These are phyloP conservation scores for Phytophthora sojae DNA, from an alignment of 352 stramenopile species.

Conservation along the genomic window DNA sequence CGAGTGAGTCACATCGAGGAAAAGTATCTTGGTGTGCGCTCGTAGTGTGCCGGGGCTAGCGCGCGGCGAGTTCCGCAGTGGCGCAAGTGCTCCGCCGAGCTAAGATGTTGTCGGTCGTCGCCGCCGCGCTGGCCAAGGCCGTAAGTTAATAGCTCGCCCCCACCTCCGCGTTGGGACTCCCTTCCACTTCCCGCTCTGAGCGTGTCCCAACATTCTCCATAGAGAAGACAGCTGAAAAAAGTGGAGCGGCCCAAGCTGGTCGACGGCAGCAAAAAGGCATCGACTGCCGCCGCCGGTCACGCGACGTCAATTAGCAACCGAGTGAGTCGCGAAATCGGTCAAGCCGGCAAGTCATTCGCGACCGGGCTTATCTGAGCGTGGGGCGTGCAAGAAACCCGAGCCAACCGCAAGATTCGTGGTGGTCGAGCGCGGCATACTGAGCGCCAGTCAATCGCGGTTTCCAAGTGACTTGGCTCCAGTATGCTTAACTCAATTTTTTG, in stretches of 20 bases:
- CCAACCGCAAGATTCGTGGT: conserved; percentile 11
- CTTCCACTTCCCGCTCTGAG: conserved; percentile 16
- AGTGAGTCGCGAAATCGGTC: conserved; percentile 19
- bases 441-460: conserved; percentile 10
- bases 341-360: conserved; percentile 15
- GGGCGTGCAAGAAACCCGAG: conserved; percentile 11
- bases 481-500: conserved; percentile 22
- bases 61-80: conserved; percentile 27
- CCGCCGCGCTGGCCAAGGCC: neutral
- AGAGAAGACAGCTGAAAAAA: conserved; percentile 28
- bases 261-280: neutral
- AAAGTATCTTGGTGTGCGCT: conserved; percentile 26
- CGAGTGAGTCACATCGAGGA: conserved; percentile 13
- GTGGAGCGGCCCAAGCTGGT: neutral
- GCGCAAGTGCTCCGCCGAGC: conserved; percentile 16
- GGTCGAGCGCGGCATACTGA: neutral
- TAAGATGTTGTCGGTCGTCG: conserved; percentile 20
- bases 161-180: neutral
- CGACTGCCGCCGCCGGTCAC: neutral
- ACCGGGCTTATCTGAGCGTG: conserved; percentile 28
- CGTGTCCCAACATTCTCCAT: conserved; percentile 23
- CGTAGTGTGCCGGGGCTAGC: conserved; percentile 8
- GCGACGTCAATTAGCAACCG: neutral
- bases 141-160: neutral
- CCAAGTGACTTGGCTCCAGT: conserved; percentile 14